phyloP scores from a whole-genome alignment of 495 filamentous ascomycete species.

The Neurospora sublineolata region DNA sequence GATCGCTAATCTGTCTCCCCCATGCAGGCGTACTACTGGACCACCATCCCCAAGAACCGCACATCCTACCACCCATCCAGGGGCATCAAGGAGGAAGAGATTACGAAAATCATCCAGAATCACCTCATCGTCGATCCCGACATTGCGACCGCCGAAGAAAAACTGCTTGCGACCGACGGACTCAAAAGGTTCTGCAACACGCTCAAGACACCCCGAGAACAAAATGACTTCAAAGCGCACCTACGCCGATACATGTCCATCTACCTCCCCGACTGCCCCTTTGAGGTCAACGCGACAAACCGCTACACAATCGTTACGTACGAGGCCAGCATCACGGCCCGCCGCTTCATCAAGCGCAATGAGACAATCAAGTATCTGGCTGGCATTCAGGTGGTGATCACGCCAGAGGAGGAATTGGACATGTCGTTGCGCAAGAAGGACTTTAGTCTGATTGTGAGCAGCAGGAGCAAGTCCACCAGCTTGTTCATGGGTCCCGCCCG shows the following conservation, averaged over 20 bases:
- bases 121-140: constrained; percentile 68
- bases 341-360: constrained; percentile 63
- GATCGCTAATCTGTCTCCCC: not conserved
- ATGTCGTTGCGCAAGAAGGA: constrained; percentile 70
- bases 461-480: constrained; percentile 74
- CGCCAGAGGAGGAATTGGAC: constrained; percentile 73
- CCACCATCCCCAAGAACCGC: constrained; percentile 86
- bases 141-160: constrained; percentile 51
- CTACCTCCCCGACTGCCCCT: constrained; percentile 84
- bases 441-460: constrained; percentile 93
- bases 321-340: constrained; percentile 80
- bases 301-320: constrained; percentile 84
- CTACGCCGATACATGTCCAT: constrained; percentile 85
- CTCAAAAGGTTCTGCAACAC: constrained; percentile 55
- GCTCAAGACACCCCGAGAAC: constrained; percentile 64
- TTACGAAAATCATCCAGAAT: constrained; percentile 65
- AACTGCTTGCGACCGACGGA: constrained; percentile 62
- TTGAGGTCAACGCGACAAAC: constrained; percentile 88
- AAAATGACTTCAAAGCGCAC: constrained; percentile 78
- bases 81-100: constrained; percentile 67
- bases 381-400: constrained; percentile 83
- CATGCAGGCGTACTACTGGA: constrained; percentile 82
- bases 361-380: constrained; percentile 83
- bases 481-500: constrained; percentile 90
- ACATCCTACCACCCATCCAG: constrained; percentile 74